Percentiles rank a stretch among this genome's conserved stretches.
Evolutionary conservation across 768 basidiomycete species (phyloP).

Genomic region (Boletus pseudopeckii): DNA sequence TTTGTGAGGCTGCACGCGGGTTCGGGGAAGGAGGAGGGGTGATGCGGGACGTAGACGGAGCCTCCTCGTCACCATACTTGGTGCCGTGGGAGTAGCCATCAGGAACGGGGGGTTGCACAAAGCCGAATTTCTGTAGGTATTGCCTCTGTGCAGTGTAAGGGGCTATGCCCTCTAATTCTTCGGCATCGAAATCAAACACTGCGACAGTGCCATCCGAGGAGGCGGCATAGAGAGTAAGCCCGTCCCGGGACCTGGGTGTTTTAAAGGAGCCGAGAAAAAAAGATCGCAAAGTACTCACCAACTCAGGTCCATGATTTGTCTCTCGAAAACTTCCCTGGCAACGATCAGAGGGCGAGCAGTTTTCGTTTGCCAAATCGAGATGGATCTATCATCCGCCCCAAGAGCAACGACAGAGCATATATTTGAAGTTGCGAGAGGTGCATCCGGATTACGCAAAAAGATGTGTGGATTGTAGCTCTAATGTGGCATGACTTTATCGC

Average conservation of each 20-base stretch:
- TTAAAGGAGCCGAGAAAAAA: neutral
- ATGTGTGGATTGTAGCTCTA: slow-evolving; percentile 86
- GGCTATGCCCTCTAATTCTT: slow-evolving; percentile 80
- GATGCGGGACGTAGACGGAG: slow-evolving; percentile 30
- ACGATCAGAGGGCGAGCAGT: slow-evolving; percentile 88
- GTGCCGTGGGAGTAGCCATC: slow-evolving; percentile 64
- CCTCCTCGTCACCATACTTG: slow-evolving; percentile 15
- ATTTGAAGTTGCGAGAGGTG: slow-evolving; percentile 71
- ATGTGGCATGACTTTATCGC: slow-evolving; percentile 4
- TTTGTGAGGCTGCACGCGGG: slow-evolving; percentile 29
- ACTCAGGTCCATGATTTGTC: slow-evolving; percentile 92
- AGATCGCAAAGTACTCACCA: slow-evolving; percentile 56
- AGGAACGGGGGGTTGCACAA: slow-evolving; percentile 62
- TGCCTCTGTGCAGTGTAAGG: slow-evolving; percentile 69
- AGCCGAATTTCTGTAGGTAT: slow-evolving; percentile 81
- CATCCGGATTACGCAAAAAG: slow-evolving; percentile 72
- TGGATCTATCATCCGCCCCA: slow-evolving; percentile 88
- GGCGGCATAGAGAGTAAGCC: slow-evolving; percentile 87
- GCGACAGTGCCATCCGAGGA: slow-evolving; percentile 95
- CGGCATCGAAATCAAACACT: slow-evolving; percentile 77
- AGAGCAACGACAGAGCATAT: slow-evolving; percentile 91
- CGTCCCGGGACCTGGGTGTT: slow-evolving; percentile 79
- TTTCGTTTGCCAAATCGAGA: slow-evolving; percentile 97
- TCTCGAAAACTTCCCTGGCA: slow-evolving; percentile 88
- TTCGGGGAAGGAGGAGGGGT: slow-evolving; percentile 52